Percentiles rank a stretch among this genome's conserved stretches.
Conservation (phyloP, 345 rosid species). For the Brassica nigra region DNA sequence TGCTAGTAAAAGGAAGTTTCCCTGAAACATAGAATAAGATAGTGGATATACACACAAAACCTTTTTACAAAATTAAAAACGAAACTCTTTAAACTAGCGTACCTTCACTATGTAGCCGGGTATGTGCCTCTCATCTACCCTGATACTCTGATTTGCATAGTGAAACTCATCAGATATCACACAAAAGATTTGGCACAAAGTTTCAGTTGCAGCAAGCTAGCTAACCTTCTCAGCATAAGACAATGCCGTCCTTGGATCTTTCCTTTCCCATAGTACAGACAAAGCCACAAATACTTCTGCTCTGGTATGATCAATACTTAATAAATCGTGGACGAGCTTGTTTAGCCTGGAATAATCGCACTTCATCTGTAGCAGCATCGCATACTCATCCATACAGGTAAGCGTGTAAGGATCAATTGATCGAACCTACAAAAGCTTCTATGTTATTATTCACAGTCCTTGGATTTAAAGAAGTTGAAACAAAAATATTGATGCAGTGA, state of each 20-base stretch:
- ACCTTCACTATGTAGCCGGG: slow-evolving; percentile 97
- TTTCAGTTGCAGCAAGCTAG: slow-evolving; percentile 38
- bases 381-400: slow-evolving; percentile 97
- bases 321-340: slow-evolving; percentile 90
- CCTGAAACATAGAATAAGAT: slow-evolving; percentile 48
- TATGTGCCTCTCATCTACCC: slow-evolving; percentile 89
- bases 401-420: slow-evolving; percentile 82
- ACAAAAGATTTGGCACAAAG: slow-evolving; percentile 10
- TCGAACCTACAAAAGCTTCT: slow-evolving; percentile 66
- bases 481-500: neutral
- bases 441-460: slow-evolving; percentile 9
- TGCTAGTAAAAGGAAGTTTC: slow-evolving; percentile 73
- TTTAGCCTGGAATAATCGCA: slow-evolving; percentile 77
- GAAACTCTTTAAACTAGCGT: slow-evolving; percentile 22
- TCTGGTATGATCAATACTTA: slow-evolving; percentile 78
- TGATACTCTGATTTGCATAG: slow-evolving; percentile 70
- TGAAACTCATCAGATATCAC: slow-evolving; percentile 29
- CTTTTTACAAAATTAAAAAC: too few species aligned
- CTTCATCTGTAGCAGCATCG: slow-evolving; percentile 88
- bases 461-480: neutral
- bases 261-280: slow-evolving; percentile 82
- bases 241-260: slow-evolving; percentile 82
- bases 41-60: neutral
- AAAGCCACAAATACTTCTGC: slow-evolving; percentile 93
- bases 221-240: slow-evolving; percentile 96